Evolutionary conservation across 176 grass and related monocot genomes (phyloP).

Genomic region (Carex kokanica): DNA sequence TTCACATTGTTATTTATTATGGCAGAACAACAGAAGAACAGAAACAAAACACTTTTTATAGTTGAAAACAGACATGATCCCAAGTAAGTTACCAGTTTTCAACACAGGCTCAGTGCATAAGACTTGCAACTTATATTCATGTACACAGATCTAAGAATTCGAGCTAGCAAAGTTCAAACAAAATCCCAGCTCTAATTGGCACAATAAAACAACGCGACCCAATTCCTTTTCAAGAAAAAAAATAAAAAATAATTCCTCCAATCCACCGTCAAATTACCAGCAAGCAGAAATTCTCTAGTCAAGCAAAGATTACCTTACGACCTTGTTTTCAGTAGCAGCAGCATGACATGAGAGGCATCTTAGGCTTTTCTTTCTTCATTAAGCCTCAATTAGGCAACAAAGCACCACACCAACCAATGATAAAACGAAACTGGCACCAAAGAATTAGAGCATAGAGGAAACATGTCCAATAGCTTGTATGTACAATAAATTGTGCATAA

Average conservation of each 20-base stretch:
- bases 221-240: background rate
- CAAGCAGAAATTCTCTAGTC: background rate
- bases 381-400: background rate
- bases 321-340: background rate
- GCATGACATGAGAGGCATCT: background rate
- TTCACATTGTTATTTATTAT: background rate
- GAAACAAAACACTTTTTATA: background rate
- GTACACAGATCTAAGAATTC: background rate
- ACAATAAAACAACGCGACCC: background rate
- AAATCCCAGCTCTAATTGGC: background rate
- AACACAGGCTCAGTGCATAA: background rate
- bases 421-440: background rate
- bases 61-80: background rate
- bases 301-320: background rate
- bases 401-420: background rate
- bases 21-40: background rate
- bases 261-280: background rate
- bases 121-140: background rate
- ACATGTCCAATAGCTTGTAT: background rate
- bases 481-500: background rate
- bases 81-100: background rate
- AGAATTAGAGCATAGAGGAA: background rate
- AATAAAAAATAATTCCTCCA: background rate
- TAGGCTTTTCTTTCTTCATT: background rate
- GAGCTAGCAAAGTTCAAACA: background rate